phyloP scores from a whole-genome alignment of 208 protist genomes.

The Porcisia hertigi region DNA sequence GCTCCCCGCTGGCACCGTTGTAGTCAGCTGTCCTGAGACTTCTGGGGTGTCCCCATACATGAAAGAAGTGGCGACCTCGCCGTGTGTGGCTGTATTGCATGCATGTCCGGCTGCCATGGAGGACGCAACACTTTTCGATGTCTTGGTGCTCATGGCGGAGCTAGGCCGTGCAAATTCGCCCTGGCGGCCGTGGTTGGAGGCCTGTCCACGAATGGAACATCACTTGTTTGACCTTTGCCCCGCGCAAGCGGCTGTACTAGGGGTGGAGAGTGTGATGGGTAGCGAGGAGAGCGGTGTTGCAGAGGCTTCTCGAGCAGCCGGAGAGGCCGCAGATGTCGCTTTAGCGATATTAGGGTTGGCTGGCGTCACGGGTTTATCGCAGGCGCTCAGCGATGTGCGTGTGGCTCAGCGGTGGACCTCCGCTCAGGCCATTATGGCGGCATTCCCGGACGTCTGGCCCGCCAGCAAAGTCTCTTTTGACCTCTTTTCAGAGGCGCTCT shows the following conservation, averaged over 20 bases:
- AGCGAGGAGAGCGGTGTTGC: background rate
- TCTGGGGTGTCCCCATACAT: conserved; percentile 75
- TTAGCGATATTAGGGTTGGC: background rate
- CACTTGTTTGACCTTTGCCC: conserved; percentile 67
- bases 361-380: conserved; percentile 45
- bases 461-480: conserved; percentile 35
- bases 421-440: conserved; percentile 52
- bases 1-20: conserved; percentile 54
- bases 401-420: conserved; percentile 48
- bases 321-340: background rate
- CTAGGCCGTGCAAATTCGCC: conserved; percentile 43
- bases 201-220: conserved; percentile 71
- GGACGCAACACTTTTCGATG: conserved; percentile 49
- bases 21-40: conserved; percentile 74
- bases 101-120: conserved; percentile 10
- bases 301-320: background rate
- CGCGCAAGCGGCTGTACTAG: conserved; percentile 32
- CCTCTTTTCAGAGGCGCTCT: conserved; percentile 74
- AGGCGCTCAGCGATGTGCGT: conserved; percentile 67
- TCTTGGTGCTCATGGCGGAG: conserved; percentile 77
- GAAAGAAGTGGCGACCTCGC: conserved; percentile 36
- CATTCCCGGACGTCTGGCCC: conserved; percentile 58
- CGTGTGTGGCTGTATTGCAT: conserved; percentile 45
- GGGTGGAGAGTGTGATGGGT: conserved; percentile 3
- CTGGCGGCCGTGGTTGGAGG: conserved; percentile 73